These are phyloP conservation scores for Linnemannia hyalina DNA, from an alignment of 192 early-diverging fungal species.

Conservation along the genomic window DNA sequence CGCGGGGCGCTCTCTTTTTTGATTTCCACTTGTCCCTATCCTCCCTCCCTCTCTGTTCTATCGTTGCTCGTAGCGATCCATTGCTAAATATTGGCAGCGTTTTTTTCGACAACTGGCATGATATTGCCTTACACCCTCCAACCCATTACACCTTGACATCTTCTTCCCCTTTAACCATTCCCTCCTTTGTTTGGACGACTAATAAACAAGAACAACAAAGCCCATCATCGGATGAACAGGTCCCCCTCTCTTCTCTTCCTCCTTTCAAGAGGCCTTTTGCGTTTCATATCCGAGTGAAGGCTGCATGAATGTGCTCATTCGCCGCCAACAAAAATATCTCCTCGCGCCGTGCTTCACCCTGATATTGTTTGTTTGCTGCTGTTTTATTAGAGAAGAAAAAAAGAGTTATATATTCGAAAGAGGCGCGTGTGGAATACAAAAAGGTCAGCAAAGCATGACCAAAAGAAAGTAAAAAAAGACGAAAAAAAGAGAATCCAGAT, in stretches of 20 bases:
- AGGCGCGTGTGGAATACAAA: neutral
- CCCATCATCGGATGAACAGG: neutral
- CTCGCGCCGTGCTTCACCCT: too few relatives aligned
- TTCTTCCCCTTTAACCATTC: neutral
- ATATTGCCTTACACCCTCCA: too few relatives aligned
- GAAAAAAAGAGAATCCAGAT: neutral
- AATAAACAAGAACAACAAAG: neutral
- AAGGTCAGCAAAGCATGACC: neutral
- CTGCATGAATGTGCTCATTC: too few relatives aligned
- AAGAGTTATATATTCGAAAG: constrained; percentile 3
- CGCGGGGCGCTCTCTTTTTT: neutral
- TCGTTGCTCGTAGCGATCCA: neutral
- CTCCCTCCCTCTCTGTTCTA: neutral
- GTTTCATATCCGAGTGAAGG: too few relatives aligned
- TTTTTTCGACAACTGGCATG: too few relatives aligned
- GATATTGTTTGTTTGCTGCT: neutral
- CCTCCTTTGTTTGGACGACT: neutral
- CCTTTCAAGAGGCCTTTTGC: too few relatives aligned
- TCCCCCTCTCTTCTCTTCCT: too few relatives aligned
- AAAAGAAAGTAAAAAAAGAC: neutral
- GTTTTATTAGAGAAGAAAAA: neutral
- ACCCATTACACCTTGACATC: neutral
- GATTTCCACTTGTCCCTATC: neutral
- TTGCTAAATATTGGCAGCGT: neutral
- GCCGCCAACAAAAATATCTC: too few relatives aligned